Evolutionary conservation across 306 rosid species (phyloP).

Genomic region (cucumber (Cucumis sativus)): DNA sequence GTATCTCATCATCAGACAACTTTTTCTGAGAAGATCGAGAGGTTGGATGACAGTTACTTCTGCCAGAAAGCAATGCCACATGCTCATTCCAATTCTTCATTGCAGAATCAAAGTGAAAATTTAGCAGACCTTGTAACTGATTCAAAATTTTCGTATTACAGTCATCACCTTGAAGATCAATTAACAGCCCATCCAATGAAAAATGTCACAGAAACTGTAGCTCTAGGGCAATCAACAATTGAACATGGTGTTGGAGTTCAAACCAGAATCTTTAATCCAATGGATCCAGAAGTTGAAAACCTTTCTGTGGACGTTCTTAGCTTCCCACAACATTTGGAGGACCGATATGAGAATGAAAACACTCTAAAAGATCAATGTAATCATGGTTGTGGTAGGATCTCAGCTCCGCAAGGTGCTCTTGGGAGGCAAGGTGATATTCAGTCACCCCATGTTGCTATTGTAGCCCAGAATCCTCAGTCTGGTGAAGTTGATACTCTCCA

Average conservation of each 20-base stretch:
- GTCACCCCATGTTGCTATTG: slow-evolving; percentile 26
- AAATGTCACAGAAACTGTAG: slow-evolving; percentile 30
- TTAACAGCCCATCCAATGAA: slow-evolving; percentile 32
- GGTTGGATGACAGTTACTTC: slow-evolving; percentile 49
- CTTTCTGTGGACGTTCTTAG: slow-evolving; percentile 22
- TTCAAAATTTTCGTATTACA: slow-evolving; percentile 27
- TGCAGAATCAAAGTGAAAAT: slow-evolving; percentile 34
- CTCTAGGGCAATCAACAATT: slow-evolving; percentile 27
- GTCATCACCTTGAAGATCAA: slow-evolving; percentile 41
- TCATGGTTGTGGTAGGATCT: slow-evolving; percentile 19
- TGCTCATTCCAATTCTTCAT: slow-evolving; percentile 67
- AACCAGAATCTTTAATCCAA: slow-evolving; percentile 26
- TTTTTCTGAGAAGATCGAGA: slow-evolving; percentile 28
- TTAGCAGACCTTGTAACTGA: slow-evolving; percentile 31
- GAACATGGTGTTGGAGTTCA: slow-evolving; percentile 38
- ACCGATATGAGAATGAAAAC: slow-evolving; percentile 28
- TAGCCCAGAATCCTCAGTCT: slow-evolving; percentile 18
- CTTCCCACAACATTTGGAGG: slow-evolving; percentile 22
- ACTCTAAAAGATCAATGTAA: slow-evolving; percentile 23
- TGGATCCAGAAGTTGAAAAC: slow-evolving; percentile 30
- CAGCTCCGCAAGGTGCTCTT: slow-evolving; percentile 19
- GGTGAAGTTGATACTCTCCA: slow-evolving; percentile 27
- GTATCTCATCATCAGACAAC: slow-evolving; percentile 40
- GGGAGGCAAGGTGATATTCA: slow-evolving; percentile 30
- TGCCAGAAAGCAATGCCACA: slow-evolving; percentile 74